Conservation (phyloP, 208 protist genomes). For the Blechomonas ayalai region DNA sequence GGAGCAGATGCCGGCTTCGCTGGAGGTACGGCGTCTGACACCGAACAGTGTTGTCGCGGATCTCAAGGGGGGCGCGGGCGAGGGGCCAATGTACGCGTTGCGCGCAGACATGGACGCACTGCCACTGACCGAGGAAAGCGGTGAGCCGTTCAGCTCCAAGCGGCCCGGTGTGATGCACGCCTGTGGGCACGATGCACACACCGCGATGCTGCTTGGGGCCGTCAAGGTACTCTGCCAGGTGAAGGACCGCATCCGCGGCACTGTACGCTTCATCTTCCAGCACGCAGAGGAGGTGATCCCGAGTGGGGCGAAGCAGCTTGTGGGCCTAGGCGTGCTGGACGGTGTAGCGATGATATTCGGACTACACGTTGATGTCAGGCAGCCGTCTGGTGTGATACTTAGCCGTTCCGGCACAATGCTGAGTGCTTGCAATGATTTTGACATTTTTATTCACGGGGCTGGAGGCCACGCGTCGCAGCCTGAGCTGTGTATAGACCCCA, state of each 20-base stretch:
- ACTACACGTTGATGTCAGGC: slow-evolving; percentile 15
- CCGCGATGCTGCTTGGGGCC: slow-evolving; percentile 37
- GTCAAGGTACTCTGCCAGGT: slow-evolving; percentile 46
- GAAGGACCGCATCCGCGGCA: slow-evolving; percentile 25
- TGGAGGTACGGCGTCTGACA: slow-evolving; percentile 32
- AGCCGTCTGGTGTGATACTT: slow-evolving; percentile 8
- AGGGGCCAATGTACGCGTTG: slow-evolving; percentile 35
- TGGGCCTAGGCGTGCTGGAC: slow-evolving; percentile 29
- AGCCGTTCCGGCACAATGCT: slow-evolving; percentile 26
- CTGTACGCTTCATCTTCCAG: slow-evolving; percentile 46
- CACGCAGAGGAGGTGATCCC: slow-evolving; percentile 44
- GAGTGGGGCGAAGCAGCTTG: slow-evolving; percentile 33
- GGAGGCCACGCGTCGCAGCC: slow-evolving; percentile 66
- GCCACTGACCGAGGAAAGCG: slow-evolving; percentile 34
- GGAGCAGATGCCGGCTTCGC: slow-evolving; percentile 20
- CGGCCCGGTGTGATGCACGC: slow-evolving; percentile 36
- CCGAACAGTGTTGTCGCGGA: slow-evolving; percentile 38
- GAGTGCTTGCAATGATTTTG: slow-evolving; percentile 56
- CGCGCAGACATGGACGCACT: slow-evolving; percentile 43
- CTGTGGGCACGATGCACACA: slow-evolving; percentile 39
- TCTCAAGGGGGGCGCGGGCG: slow-evolving; percentile 30
- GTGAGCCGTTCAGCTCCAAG: slow-evolving; percentile 34
- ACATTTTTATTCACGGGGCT: slow-evolving; percentile 52
- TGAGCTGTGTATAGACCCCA: slow-evolving; percentile 58
- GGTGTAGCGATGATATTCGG: slow-evolving; percentile 42